A percentile compares a stretch with the other conserved stretches of the same genome.
Evolutionary conservation across 1,284 basidiomycete genomes (phyloP).

Genomic region (Pseudozyma pruni): DNA sequence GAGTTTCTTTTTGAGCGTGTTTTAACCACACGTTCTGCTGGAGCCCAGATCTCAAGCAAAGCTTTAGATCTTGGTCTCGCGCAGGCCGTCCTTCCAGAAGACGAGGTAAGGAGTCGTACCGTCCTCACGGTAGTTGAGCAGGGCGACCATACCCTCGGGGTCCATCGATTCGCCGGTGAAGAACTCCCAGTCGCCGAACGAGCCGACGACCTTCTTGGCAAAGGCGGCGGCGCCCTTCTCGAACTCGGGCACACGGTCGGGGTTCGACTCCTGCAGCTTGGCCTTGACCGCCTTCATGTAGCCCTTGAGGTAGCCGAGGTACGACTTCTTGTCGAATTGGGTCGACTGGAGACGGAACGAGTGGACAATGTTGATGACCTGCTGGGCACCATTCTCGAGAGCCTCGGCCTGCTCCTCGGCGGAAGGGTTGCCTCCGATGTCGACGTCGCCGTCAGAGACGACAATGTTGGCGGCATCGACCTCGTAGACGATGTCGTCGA

Average conservation of each 20-base stretch:
- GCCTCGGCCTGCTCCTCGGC: slow-evolving; percentile 86
- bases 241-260: slow-evolving; percentile 80
- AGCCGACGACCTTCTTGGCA: slow-evolving; percentile 79
- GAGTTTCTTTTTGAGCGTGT: neutral
- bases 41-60: neutral
- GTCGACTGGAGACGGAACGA: slow-evolving; percentile 90
- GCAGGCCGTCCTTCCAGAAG: slow-evolving; percentile 68
- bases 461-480: slow-evolving; percentile 83
- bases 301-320: slow-evolving; percentile 83
- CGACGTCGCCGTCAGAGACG: slow-evolving; percentile 83
- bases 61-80: slow-evolving; percentile 66
- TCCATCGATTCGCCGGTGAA: slow-evolving; percentile 81
- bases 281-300: slow-evolving; percentile 86
- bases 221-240: slow-evolving; percentile 79
- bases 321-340: slow-evolving; percentile 91
- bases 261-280: slow-evolving; percentile 71
- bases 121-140: slow-evolving; percentile 72
- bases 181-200: slow-evolving; percentile 90
- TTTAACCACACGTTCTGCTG: too few species aligned
- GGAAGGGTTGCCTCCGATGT: slow-evolving; percentile 81
- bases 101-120: slow-evolving; percentile 76
- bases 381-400: slow-evolving; percentile 79
- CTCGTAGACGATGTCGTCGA: slow-evolving; percentile 89
- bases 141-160: slow-evolving; percentile 68
- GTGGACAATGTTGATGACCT: slow-evolving; percentile 90